Evolutionary conservation across 1,139 yeast genomes (phyloP), one percentile per base, ranked within the genome.

Genomic region (Wickerhamomyces sp.): DNA sequence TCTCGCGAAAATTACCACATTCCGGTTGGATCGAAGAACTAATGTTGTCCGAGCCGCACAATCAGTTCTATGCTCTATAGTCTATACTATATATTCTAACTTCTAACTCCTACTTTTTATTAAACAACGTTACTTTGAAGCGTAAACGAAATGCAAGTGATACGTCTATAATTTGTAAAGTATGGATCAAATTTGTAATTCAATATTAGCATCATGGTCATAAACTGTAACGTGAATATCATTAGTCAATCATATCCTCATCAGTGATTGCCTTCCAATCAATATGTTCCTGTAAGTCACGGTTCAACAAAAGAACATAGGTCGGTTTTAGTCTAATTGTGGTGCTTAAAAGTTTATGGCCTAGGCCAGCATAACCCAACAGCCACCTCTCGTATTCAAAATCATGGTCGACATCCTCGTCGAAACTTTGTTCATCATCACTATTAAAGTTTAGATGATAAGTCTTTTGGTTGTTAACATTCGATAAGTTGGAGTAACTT

Each of bases 351-450:
- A 18, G 4, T n/a, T 14, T 32, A 13, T 32, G 35, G 4, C 35
- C 27, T 9, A 22, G 10, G 8, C 27, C 22, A 4, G 27, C 7
- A 29, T 36, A 40, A 3, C 41, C 41, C 13, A 43, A 19, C 14
- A 40, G 16, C 15, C 15, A 7, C 21, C 45, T 42, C 28, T 41
- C 47, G 17, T 30, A 16, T 7, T 17, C 38, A 9, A 39, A 12
- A 15, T 35, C 42, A 1, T 38, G 37, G 18, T 37, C 37, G n/a
- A 4, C 24, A 7, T 25, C 33, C 12, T 38, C 42, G 15, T 38
- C 36, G 5, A 30, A 31, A 8, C 9, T n/a, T 10, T 13, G 7
- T 18, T 43, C 43, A 27, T 39, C 37, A 31, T 44, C 45, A 31
- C 45, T 43, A 26, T 45, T 41, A 29, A 32, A 34, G 15, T 28